These are phyloP conservation scores for Cantharellus cinnabarinus DNA, from an alignment of 768 basidiomycete genomes.

Conservation along the genomic window DNA sequence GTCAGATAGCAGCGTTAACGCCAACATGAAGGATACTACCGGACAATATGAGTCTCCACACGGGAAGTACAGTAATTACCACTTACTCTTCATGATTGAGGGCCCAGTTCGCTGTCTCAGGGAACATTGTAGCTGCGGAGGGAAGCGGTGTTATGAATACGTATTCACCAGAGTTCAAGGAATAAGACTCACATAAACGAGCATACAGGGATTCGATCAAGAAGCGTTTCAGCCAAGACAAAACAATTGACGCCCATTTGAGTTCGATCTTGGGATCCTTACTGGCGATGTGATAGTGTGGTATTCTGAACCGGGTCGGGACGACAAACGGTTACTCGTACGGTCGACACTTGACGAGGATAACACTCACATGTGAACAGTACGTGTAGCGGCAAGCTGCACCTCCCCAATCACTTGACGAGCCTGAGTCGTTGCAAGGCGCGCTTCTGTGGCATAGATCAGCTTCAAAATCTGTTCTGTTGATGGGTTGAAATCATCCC, in stretches of 20 bases:
- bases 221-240: conserved; percentile 27
- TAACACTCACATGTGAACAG: conserved; percentile 36
- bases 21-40: conserved; percentile 36
- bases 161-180: conserved; percentile 1
- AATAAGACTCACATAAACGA: conserved; percentile 26
- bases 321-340: background rate
- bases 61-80: background rate
- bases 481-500: conserved; percentile 26
- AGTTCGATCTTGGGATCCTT: conserved; percentile 13
- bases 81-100: conserved; percentile 35
- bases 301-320: conserved; percentile 21
- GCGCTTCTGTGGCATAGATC: background rate
- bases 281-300: conserved; percentile 37
- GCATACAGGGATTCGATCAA: conserved; percentile 44
- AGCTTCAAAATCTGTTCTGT: background rate
- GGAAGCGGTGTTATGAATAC: background rate
- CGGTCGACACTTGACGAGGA: background rate
- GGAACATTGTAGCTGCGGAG: conserved; percentile 33
- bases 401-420: conserved; percentile 23
- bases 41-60: background rate
- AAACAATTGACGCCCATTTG: conserved; percentile 9
- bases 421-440: conserved; percentile 9
- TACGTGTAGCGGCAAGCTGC: conserved; percentile 18
- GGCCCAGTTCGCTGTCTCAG: conserved; percentile 38
- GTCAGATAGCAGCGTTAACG: conserved; percentile 28